Conservation (phyloP, 495 filamentous ascomycete genomes). For the Penicilliopsis zonata region DNA sequence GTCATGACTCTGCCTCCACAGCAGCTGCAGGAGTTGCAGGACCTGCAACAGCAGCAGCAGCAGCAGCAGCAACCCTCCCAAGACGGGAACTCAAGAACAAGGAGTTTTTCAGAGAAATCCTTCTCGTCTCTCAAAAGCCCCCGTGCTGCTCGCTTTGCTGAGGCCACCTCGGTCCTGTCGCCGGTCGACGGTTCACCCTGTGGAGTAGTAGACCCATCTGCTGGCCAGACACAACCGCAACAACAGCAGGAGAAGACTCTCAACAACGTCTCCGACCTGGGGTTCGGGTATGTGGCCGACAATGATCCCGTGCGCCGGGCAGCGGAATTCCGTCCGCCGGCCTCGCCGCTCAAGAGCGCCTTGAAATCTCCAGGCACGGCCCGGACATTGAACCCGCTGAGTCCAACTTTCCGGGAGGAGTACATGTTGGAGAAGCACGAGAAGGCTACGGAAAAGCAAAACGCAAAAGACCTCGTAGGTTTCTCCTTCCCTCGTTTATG, state of each 20-base stretch:
- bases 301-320: conserved; percentile 40
- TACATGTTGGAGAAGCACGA: conserved; percentile 73
- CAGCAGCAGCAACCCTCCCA: no score
- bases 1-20: conserved; percentile 18
- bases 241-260: conserved; percentile 34
- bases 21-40: no score
- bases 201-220: conserved; percentile 49
- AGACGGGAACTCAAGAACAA: conserved; percentile 5
- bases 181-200: conserved; percentile 67
- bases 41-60: conserved; percentile 8
- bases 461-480: conserved; percentile 76
- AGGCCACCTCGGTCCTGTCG: conserved; percentile 80
- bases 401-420: conserved; percentile 83
- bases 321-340: conserved; percentile 46
- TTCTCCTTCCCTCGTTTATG: background rate
- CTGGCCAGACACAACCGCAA: no score
- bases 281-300: conserved; percentile 77
- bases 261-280: conserved; percentile 63
- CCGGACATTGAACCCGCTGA: conserved; percentile 54
- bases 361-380: conserved; percentile 73
- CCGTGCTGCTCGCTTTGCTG: conserved; percentile 77
- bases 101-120: conserved; percentile 26
- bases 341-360: conserved; percentile 71
- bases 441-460: conserved; percentile 62
- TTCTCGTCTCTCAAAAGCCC: conserved; percentile 63